A percentile compares a stretch with the other conserved stretches of the same genome.
Conservation (phyloP, 2,329 filamentous ascomycete genomes). For the Fusarium drepaniforme region DNA sequence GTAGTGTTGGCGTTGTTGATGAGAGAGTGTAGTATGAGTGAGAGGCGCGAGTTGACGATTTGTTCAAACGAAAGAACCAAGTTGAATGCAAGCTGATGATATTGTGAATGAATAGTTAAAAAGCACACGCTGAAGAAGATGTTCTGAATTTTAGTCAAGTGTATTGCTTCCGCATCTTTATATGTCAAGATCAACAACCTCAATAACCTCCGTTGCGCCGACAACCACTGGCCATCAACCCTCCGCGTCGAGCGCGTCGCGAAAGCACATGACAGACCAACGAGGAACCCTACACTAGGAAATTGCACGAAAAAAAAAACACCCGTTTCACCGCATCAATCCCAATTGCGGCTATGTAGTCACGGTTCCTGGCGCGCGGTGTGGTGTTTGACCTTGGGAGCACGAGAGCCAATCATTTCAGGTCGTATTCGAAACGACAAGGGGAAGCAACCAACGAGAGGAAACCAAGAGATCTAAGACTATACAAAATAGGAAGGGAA, state of each 20-base stretch:
- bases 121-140: slow-evolving; percentile 34
- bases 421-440: neutral
- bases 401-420: slow-evolving; percentile 33
- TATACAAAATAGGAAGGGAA: neutral
- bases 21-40: slow-evolving; percentile 21
- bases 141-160: slow-evolving; percentile 4
- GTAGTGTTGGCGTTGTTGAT: slow-evolving; percentile 6
- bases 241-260: slow-evolving; percentile 23
- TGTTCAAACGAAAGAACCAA: slow-evolving; percentile 43
- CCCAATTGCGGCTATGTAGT: neutral
- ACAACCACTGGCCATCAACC: slow-evolving; percentile 35
- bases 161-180: slow-evolving; percentile 19
- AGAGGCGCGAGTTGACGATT: slow-evolving; percentile 23
- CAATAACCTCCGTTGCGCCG: slow-evolving; percentile 26
- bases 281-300: neutral
- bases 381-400: slow-evolving; percentile 28
- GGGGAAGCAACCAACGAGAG: neutral
- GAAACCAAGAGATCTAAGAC: neutral
- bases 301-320: slow-evolving; percentile 17
- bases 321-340: slow-evolving; percentile 26
- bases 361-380: neutral
- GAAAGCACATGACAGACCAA: slow-evolving; percentile 23
- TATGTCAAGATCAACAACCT: slow-evolving; percentile 27
- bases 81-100: neutral
- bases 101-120: slow-evolving; percentile 1